Base-by-base conservation (phyloP, 2,329 filamentous ascomycete species). In the Cordyceps cicadae region DNA sequence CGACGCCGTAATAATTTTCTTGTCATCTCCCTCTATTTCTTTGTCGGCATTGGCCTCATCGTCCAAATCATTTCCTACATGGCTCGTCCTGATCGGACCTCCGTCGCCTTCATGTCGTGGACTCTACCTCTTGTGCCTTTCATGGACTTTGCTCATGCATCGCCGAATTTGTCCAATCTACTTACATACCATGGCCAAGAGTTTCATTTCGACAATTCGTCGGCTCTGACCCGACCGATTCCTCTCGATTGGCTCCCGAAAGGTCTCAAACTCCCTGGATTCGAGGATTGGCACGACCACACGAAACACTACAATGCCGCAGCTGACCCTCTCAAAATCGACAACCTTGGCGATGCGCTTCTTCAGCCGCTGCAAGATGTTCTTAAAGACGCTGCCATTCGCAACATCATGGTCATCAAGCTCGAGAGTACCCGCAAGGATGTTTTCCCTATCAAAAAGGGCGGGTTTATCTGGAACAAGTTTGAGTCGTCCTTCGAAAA, bases 361-460 rank as follows among this genome's bases (percentile, higher is more conserved):
- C 62, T 74, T 0, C 51, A 70, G 8, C 62, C 61, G 1, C 65
- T 75, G 2, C 64, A 65, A 1, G 64, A 62, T 8, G 67, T 66
- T 46, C 58, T 75, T 6, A 41, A 63, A 8, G 64, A 67, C 1
- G 67, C 77, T 7, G 70, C 71, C 11, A 74, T 79, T 59, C 75
- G 76, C 53, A 76, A 79, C 60, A 68, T 79, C 5, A 65, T 79
- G 14, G 63, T 78, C n/a, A 59, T 79, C 2, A 70, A 76, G n/a
- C 67, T 79, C 2, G 77, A 79, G 59, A 78, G 76, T 49, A 78
- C 76, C 0, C 71, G 77, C 21, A 74, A 74, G 3, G 77, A 79
- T 54, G 71, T 79, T 3, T 79, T 79, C 29, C 77, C 77, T 0
- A 64, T 79, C 29, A 76, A 77, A 43, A 74, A 75, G 60, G 67